Conservation (phyloP, 345 rosid species). For the Citrus maxima region DNA sequence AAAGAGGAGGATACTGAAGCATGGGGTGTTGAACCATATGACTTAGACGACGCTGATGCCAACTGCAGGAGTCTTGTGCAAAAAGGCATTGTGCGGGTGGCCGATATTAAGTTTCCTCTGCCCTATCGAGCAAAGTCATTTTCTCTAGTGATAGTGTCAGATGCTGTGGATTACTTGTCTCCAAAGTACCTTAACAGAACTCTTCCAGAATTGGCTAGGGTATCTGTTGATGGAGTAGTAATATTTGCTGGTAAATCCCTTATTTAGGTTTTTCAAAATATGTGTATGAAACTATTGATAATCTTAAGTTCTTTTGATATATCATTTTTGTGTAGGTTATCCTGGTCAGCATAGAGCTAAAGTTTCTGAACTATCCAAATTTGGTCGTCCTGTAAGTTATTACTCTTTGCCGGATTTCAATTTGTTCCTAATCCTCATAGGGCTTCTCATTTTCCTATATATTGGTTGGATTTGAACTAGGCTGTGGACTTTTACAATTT, state of each 20-base stretch:
- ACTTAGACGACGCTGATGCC: slow-evolving; percentile 56
- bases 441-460: background rate
- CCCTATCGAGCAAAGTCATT: slow-evolving; percentile 66
- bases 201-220: slow-evolving; percentile 64
- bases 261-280: background rate
- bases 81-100: slow-evolving; percentile 55
- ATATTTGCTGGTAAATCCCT: slow-evolving; percentile 51
- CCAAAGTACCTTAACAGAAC: slow-evolving; percentile 67
- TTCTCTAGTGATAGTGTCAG: slow-evolving; percentile 65
- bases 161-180: slow-evolving; percentile 68
- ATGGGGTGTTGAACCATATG: slow-evolving; percentile 78
- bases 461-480: background rate
- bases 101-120: slow-evolving; percentile 62
- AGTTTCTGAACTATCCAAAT: slow-evolving; percentile 57
- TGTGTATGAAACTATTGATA: background rate
- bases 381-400: slow-evolving; percentile 69
- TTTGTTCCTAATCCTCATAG: background rate
- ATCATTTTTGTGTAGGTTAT: slow-evolving; percentile 32
- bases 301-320: slow-evolving; percentile 4
- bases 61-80: slow-evolving; percentile 48
- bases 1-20: slow-evolving; percentile 57
- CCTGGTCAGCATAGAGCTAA: slow-evolving; percentile 65
- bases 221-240: slow-evolving; percentile 52
- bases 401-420: background rate
- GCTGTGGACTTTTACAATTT: background rate